Evolutionary conservation across 331 rosid genomes (phyloP).

Genomic region (Rosa hybrid): DNA sequence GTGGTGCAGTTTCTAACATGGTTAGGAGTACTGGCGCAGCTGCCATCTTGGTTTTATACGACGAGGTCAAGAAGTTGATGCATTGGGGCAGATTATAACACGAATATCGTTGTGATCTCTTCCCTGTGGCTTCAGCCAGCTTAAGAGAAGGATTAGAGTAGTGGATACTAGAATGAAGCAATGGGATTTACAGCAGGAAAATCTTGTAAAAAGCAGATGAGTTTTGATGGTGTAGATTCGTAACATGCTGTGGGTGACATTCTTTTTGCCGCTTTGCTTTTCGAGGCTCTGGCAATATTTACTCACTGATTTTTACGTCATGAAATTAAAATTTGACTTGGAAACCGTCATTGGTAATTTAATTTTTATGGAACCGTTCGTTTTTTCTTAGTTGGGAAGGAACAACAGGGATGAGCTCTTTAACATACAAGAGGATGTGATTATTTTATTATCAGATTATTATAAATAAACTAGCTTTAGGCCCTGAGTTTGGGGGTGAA

Average conservation of each 20-base stretch:
- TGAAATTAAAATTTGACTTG: conserved; percentile 1
- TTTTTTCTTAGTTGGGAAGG: neutral
- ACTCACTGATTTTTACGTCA: conserved; percentile 7
- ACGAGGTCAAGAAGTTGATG: conserved; percentile 86
- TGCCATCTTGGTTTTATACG: conserved; percentile 89
- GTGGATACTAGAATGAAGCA: conserved; percentile 16
- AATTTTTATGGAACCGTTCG: neutral
- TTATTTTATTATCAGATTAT: neutral
- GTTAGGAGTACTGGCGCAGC: conserved; percentile 94
- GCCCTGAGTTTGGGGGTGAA: neutral
- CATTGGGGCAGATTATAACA: conserved; percentile 59
- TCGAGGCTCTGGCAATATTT: conserved; percentile 21
- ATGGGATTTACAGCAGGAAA: conserved; percentile 23
- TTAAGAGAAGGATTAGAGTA: conserved; percentile 25
- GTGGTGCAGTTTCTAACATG: conserved; percentile 78
- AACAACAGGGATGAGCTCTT: too few relatives aligned
- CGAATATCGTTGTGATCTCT: neutral
- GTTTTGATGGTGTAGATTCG: conserved; percentile 22
- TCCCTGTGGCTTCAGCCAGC: conserved; percentile 24
- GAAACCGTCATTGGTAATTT: neutral
- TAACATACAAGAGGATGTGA: neutral
- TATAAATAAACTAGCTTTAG: neutral
- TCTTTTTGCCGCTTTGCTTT: conserved; percentile 28
- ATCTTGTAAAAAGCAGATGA: conserved; percentile 34
- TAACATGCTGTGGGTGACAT: conserved; percentile 27